These are phyloP conservation scores for Akanthomyces dipterigenus DNA, from an alignment of 2,329 filamentous ascomycete species.

Conservation along the genomic window DNA sequence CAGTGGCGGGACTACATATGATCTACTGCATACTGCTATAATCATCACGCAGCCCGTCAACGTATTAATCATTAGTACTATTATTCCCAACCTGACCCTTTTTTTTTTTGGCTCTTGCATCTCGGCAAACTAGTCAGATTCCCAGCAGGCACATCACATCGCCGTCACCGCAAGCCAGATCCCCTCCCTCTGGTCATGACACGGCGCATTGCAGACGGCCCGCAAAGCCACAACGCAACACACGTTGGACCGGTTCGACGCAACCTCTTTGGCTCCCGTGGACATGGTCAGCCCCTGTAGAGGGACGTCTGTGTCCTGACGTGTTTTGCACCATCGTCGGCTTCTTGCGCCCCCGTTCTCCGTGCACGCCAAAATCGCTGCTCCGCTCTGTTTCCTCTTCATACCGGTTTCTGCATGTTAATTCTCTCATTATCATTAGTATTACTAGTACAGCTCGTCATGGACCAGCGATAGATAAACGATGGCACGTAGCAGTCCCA, in stretches of 20 bases:
- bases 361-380: background rate
- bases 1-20: background rate
- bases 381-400: background rate
- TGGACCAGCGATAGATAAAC: background rate
- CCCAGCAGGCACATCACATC: background rate
- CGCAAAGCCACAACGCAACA: background rate
- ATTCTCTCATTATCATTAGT: no score
- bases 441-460: background rate
- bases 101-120: no score
- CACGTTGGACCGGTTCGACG: no score
- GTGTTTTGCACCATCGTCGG: conserved; percentile 1
- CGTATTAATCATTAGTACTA: no score
- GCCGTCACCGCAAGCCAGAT: background rate
- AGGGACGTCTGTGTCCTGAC: background rate
- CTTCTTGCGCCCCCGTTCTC: background rate
- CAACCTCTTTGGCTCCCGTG: background rate
- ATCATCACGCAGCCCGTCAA: no score
- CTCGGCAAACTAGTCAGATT: background rate
- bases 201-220: background rate
- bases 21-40: background rate
- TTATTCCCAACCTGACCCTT: no score
- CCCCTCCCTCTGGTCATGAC: background rate
- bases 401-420: background rate
- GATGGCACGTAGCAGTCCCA: background rate
- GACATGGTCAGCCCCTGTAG: background rate